Base-by-base conservation (phyloP, 2,329 filamentous ascomycete genomes). In the Aureobasidium sp. region DNA sequence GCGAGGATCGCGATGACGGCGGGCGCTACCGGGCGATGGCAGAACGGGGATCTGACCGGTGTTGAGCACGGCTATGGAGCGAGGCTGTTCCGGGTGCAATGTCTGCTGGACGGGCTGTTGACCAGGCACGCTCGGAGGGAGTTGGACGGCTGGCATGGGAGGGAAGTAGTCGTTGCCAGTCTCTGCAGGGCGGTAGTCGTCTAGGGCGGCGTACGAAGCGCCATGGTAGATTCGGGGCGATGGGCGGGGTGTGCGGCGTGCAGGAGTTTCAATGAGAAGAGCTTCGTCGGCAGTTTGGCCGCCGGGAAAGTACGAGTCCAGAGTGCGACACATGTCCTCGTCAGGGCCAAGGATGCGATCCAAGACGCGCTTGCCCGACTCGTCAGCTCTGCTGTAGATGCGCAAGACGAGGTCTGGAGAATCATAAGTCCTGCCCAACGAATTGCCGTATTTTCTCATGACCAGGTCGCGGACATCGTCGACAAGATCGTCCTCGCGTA, bases 391-490 rank as follows among this genome's bases (percentile, higher is more conserved):
- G n/a, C 86, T 81, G 14, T 78, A 68, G 60, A 97, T 86, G 58
- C 86, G 83, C 58, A 97, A 76, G 10, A 80, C 83, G 55, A 98
- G 79, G 68, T 98, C 93, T 11, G 93, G 93, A 10, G 93, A 79
- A 71, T 98, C 93, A 68, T 90, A 96, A 49, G 80, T 86, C 61
- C 84, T 84, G 47, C 91, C 91, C 22, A 98, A 77, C 12, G 90
- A 94, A 70, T 98, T 97, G 62, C 84, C 83, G 69, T 97, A 98
- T 74, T 97, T 97, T 64, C 82, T 83, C 61, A 97, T 74, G 54
- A 97, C 93, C 76, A 89, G 82, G 61, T 96, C 93, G 62, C 91
- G 86, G 57, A 95, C 85, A 70, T 96, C 91, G 68, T 98, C 93
- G 54, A 97, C 90, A 62, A 97, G 73, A 65, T 95, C 90, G 63